Percentiles rank a stretch among this genome's conserved stretches.
phyloP scores from a whole-genome alignment of 2,329 filamentous ascomycete species.

The Capronia coronata region DNA sequence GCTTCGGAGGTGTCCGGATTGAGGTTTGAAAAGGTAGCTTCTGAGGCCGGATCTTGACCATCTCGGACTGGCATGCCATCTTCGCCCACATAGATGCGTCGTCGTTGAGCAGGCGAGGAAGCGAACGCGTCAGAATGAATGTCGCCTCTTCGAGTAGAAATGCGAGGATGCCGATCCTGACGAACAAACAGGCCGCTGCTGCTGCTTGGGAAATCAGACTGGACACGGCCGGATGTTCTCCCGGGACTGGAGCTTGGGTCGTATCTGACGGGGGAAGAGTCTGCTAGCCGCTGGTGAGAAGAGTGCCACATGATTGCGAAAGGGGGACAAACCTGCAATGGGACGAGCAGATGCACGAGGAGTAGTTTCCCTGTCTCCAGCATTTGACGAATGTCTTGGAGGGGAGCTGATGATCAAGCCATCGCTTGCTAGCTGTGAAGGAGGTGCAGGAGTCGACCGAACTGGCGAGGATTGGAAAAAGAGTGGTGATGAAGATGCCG shows the following conservation, averaged over 20 bases:
- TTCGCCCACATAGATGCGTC: constrained; percentile 59
- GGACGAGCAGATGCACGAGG: constrained; percentile 36
- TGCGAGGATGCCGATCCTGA: constrained; percentile 48
- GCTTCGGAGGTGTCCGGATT: constrained; percentile 89
- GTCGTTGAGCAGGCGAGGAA: constrained; percentile 46
- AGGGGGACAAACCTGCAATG: constrained; percentile 36
- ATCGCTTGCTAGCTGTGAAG: constrained; percentile 31
- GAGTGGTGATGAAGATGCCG: constrained; percentile 69
- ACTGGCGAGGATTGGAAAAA: constrained; percentile 63
- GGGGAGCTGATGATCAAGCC: constrained; percentile 46
- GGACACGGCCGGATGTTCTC: constrained; percentile 48
- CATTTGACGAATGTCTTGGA: constrained; percentile 36
- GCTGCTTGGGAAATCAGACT: constrained; percentile 70
- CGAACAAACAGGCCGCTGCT: constrained; percentile 82
- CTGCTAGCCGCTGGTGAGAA: constrained; percentile 43
- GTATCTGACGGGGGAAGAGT: constrained; percentile 88
- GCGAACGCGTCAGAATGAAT: constrained; percentile 72
- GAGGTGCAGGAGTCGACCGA: constrained; percentile 37
- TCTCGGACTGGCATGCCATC: constrained; percentile 54
- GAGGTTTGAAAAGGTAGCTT: constrained; percentile 60
- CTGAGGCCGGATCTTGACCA: constrained; percentile 44
- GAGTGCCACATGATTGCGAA: not conserved
- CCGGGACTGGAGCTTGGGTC: constrained; percentile 82
- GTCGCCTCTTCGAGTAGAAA: constrained; percentile 68
- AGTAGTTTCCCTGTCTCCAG: constrained; percentile 40